phyloP scores from a whole-genome alignment of 108 stramenopile genomes.

The Cyclotella baltica region DNA sequence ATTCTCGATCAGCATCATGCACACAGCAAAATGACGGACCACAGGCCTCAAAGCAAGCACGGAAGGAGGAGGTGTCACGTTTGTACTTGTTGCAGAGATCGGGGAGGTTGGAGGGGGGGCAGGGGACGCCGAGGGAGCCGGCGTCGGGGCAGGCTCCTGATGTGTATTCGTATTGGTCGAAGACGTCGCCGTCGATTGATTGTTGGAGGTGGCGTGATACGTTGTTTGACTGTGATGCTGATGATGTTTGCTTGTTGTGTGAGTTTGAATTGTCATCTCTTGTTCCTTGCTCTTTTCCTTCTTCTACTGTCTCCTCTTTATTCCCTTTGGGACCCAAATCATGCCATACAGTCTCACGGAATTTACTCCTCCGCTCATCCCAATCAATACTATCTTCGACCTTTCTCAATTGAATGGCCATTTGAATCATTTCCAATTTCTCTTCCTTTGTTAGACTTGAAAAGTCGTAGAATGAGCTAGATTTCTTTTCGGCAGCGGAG shows the following conservation, averaged over 20 bases:
- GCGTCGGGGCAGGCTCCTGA: slow-evolving; percentile 41
- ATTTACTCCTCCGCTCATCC: slow-evolving; percentile 25
- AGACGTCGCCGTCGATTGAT: slow-evolving; percentile 44
- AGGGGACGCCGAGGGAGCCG: slow-evolving; percentile 50
- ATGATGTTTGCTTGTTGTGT: background rate
- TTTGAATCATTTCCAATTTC: slow-evolving; percentile 29
- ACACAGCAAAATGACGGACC: slow-evolving; percentile 58
- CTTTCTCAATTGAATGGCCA: slow-evolving; percentile 25
- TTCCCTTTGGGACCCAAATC: background rate
- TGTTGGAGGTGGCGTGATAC: slow-evolving; percentile 8
- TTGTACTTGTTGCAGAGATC: slow-evolving; percentile 58
- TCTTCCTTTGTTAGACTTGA: slow-evolving; percentile 4
- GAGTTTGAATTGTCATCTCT: background rate
- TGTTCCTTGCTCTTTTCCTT: background rate
- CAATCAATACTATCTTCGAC: slow-evolving; percentile 35
- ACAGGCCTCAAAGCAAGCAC: slow-evolving; percentile 48
- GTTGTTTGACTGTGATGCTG: background rate
- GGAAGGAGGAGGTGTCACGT: slow-evolving; percentile 39
- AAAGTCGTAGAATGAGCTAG: slow-evolving; percentile 11
- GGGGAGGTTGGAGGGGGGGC: slow-evolving; percentile 46
- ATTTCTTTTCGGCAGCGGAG: background rate
- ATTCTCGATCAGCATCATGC: slow-evolving; percentile 49
- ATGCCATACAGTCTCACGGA: slow-evolving; percentile 6
- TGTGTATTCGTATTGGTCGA: slow-evolving; percentile 50
- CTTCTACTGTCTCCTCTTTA: background rate